phyloP scores from a whole-genome alignment of 129 eudicot species.

The Artemisia argyi region DNA sequence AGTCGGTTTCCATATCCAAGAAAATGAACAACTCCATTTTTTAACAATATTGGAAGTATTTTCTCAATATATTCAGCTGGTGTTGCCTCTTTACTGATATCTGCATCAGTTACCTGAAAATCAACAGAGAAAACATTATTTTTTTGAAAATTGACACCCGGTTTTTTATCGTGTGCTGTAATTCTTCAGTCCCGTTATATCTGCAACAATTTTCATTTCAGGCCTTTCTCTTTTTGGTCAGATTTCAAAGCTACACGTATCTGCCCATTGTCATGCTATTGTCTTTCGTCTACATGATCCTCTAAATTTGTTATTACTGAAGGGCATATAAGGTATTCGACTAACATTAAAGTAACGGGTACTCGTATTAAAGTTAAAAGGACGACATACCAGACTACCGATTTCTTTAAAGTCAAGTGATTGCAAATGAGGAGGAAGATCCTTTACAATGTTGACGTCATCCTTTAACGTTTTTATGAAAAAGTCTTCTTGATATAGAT shows the following conservation, averaged over 20 bases:
- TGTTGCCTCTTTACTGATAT: slow-evolving; percentile 82
- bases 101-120: slow-evolving; percentile 87
- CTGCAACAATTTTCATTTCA: too few species aligned
- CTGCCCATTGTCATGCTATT: background rate
- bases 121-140: slow-evolving; percentile 10
- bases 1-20: slow-evolving; percentile 97
- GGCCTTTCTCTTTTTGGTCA: background rate
- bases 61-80: slow-evolving; percentile 53
- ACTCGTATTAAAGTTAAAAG: background rate
- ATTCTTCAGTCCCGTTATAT: too few species aligned
- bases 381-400: slow-evolving; percentile 73
- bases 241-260: background rate
- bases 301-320: background rate
- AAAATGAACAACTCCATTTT: slow-evolving; percentile 76
- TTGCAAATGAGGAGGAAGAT: slow-evolving; percentile 62
- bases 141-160: too few species aligned
- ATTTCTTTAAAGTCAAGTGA: slow-evolving; percentile 70
- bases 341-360: background rate
- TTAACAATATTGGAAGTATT: slow-evolving; percentile 64
- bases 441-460: slow-evolving; percentile 70
- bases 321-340: slow-evolving; percentile 1
- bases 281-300: background rate
- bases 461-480: slow-evolving; percentile 61
- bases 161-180: too few species aligned
- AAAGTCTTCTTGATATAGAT: slow-evolving; percentile 85